These are phyloP conservation scores for Malbranchea cinnamomea DNA, from an alignment of 2,329 filamentous ascomycete species.

Conservation along the genomic window DNA sequence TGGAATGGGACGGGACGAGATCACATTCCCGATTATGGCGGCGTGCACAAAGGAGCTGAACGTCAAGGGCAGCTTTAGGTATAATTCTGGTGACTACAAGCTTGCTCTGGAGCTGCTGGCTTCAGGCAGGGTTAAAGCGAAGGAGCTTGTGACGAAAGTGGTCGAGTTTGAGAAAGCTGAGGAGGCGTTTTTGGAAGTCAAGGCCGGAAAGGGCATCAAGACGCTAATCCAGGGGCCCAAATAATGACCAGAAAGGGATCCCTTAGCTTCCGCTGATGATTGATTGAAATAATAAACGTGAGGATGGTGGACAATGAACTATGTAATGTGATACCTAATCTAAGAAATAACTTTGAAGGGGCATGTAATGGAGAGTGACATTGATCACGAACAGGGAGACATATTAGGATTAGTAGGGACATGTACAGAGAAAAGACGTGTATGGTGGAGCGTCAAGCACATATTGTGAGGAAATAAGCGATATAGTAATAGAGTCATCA, in stretches of 20 bases:
- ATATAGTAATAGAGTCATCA: no score
- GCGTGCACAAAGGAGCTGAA: conserved; percentile 82
- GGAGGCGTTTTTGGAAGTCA: conserved; percentile 73
- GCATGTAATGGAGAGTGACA: no score
- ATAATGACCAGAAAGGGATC: conserved; percentile 6
- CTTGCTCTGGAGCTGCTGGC: conserved; percentile 65
- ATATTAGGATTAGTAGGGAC: no score
- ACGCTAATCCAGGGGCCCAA: conserved; percentile 30
- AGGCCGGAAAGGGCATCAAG: conserved; percentile 53
- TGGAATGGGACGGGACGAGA: conserved; percentile 79
- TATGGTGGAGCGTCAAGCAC: no score
- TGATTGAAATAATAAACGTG: no score
- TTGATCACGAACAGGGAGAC: no score
- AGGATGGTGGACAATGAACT: no score
- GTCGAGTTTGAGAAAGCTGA: conserved; percentile 74
- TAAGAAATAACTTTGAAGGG: no score
- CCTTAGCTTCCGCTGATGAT: background rate
- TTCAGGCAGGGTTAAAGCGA: conserved; percentile 54
- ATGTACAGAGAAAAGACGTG: no score
- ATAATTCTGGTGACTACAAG: conserved; percentile 75
- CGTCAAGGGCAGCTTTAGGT: conserved; percentile 76
- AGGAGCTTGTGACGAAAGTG: conserved; percentile 62
- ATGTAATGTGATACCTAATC: no score
- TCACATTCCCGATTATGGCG: conserved; percentile 83
- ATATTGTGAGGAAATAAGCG: no score